Percentiles rank a stretch among this genome's conserved stretches.
phyloP scores from a whole-genome alignment of 2,329 filamentous ascomycete species.

The Fusarium devonianum region DNA sequence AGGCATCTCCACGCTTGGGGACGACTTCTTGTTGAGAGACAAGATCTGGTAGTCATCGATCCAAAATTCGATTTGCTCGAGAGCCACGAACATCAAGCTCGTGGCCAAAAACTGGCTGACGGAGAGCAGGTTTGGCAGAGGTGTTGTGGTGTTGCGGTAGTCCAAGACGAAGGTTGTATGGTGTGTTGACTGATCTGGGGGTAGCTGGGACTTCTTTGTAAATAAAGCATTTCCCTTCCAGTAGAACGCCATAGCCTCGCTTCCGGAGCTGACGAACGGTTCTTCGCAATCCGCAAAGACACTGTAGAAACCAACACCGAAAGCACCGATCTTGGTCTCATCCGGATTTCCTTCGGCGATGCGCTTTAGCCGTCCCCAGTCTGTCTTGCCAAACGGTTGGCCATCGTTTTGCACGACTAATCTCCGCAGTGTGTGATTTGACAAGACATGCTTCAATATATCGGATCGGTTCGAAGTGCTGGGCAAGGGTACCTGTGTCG shows the following conservation, averaged over 20 bases:
- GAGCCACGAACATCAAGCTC: constrained; percentile 91
- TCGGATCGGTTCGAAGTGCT: constrained; percentile 70
- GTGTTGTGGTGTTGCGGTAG: constrained; percentile 87
- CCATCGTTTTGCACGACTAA: constrained; percentile 95
- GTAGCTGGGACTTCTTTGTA: constrained; percentile 82
- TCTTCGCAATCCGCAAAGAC: constrained; percentile 98
- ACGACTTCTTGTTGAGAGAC: constrained; percentile 82
- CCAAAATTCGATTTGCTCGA: constrained; percentile 87
- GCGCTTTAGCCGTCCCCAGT: constrained; percentile 92
- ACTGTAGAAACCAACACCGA: constrained; percentile 98
- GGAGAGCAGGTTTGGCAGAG: constrained; percentile 83
- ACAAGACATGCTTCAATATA: constrained; percentile 80
- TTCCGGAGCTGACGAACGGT: constrained; percentile 92
- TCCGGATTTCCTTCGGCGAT: constrained; percentile 99
- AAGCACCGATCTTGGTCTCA: constrained; percentile 98
- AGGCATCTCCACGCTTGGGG: constrained; percentile 74
- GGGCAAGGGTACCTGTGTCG: constrained; percentile 76
- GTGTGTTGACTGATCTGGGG: constrained; percentile 67
- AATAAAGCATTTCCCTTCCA: constrained; percentile 99
- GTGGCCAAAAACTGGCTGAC: constrained; percentile 93
- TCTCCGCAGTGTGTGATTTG: constrained; percentile 84
- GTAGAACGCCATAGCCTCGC: constrained; percentile 96
- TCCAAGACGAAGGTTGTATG: constrained; percentile 95
- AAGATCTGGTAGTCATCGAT: constrained; percentile 87
- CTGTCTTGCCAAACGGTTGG: constrained; percentile 83